Evolutionary conservation across 1,139 yeast genomes (phyloP), one percentile per base, ranked within the genome.

Genomic region (Pneumocystis wakefieldiae): DNA sequence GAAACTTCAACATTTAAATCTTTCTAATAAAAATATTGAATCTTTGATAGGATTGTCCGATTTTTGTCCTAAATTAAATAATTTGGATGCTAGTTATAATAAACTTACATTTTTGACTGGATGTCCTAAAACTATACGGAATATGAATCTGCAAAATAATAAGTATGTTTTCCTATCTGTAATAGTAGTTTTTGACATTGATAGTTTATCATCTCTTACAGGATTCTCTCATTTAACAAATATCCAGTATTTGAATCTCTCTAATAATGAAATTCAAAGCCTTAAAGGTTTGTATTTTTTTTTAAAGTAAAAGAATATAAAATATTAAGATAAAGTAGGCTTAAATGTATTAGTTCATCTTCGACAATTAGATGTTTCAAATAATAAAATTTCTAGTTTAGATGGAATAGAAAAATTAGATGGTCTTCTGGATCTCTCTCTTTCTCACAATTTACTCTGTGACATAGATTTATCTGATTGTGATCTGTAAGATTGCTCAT

Each of bases 41-140:
- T 71, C 75, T 1, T 67, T 77, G 17, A 69, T 71, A 24, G 69
- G 73, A 28, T 70, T 77, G 29, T 71, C 71, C 5, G 73, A 74
- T 41, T 70, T 75, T 63, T 70, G 77, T 60, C 80, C 80, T 10
- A 67, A 68, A 10, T 66, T 77, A 39, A 68, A 64, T 28, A 66
- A 67, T 1, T 67, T 77, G 8, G 70, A 74, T 60, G 70, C 74
- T 4, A 67, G 71, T n/a, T 67, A 69, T 37, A 77, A 77, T 63
- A 65, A 67, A 12, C 67, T 77, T 38, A 70, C 72, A 1, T 72
- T 69, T 53, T 68, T 76, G 59, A 73, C 74, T 17, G 79, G 79
- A 1, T 65, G 75, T 3, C 76, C 78, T 1, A 32, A 65, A 0
- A 62, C 71, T 2, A 59, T 75, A n/a, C 67, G 71, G 39, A 67